phyloP scores from a whole-genome alignment of 2,329 filamentous ascomycete genomes.

The Aspergillus persii region DNA sequence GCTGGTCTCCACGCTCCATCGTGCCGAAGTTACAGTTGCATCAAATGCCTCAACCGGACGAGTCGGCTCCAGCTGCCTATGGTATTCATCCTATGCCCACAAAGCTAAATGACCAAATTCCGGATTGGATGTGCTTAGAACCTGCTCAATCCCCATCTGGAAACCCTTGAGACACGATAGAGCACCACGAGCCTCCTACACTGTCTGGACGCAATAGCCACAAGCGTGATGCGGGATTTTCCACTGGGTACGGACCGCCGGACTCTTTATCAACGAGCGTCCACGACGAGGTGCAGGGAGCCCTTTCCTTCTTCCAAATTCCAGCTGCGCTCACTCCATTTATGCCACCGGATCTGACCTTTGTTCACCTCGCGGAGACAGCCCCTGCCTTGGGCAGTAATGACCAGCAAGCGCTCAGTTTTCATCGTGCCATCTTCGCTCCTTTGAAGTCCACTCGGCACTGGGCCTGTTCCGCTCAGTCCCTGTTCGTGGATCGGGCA shows the following conservation, averaged over 20 bases:
- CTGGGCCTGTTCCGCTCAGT: constrained; percentile 5
- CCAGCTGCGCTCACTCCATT: neutral
- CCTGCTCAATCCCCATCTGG: neutral
- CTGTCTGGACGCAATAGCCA: neutral
- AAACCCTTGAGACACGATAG: neutral
- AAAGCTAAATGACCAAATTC: neutral
- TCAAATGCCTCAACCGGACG: neutral
- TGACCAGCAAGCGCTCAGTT: constrained; percentile 9
- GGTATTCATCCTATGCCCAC: no score
- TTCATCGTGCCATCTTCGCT: constrained; percentile 9
- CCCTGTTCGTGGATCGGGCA: neutral
- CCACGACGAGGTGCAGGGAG: neutral
- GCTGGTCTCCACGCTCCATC: constrained; percentile 7
- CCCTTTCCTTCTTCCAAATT: neutral
- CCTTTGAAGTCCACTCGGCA: constrained; percentile 10
- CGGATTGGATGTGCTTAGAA: neutral
- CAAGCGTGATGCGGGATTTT: neutral
- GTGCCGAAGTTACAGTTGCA: neutral
- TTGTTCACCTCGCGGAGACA: neutral
- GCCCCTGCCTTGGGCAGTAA: neutral
- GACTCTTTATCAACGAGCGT: neutral
- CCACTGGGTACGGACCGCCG: neutral
- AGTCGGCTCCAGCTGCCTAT: neutral
- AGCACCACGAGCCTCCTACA: neutral
- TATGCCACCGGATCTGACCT: neutral